phyloP scores from a whole-genome alignment of 192 early-diverging fungal species.

The Funneliformis geosporum region DNA sequence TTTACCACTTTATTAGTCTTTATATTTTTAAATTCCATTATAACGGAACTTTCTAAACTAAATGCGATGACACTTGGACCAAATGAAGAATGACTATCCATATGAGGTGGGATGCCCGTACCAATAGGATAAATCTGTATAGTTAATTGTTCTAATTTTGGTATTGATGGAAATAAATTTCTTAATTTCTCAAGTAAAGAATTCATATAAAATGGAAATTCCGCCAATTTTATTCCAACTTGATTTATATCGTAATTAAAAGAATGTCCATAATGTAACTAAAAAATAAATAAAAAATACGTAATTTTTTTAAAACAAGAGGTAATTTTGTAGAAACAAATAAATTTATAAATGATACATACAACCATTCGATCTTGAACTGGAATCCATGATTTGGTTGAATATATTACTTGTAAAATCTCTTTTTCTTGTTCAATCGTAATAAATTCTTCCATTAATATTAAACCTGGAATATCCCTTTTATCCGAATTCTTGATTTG shows the following conservation, averaged over 20 bases:
- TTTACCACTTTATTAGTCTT: slow-evolving; percentile 8
- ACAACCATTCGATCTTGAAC: slow-evolving; percentile 28
- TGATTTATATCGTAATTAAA: slow-evolving; percentile 26
- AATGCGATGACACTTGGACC: slow-evolving; percentile 9
- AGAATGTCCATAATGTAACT: slow-evolving; percentile 26
- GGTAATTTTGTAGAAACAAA: no score
- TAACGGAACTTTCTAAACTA: slow-evolving; percentile 27
- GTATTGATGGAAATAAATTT: background rate
- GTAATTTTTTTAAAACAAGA: background rate
- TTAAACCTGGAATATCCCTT: slow-evolving; percentile 5
- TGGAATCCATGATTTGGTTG: background rate
- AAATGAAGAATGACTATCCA: slow-evolving; percentile 29
- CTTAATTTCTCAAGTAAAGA: slow-evolving; percentile 5
- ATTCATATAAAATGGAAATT: slow-evolving; percentile 26
- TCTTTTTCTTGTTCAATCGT: background rate
- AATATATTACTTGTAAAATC: slow-evolving; percentile 19
- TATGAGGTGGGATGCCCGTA: slow-evolving; percentile 31
- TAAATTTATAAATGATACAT: no score
- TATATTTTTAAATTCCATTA: slow-evolving; percentile 30
- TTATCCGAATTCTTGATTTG: slow-evolving; percentile 3
- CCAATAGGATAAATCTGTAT: slow-evolving; percentile 30
- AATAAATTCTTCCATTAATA: slow-evolving; percentile 24
- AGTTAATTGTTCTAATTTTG: slow-evolving; percentile 29
- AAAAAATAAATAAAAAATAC: background rate
- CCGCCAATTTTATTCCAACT: background rate